Evolutionary conservation across 2,329 filamentous ascomycete genomes (phyloP).

Genomic region (Aspergillus fumigatus): DNA sequence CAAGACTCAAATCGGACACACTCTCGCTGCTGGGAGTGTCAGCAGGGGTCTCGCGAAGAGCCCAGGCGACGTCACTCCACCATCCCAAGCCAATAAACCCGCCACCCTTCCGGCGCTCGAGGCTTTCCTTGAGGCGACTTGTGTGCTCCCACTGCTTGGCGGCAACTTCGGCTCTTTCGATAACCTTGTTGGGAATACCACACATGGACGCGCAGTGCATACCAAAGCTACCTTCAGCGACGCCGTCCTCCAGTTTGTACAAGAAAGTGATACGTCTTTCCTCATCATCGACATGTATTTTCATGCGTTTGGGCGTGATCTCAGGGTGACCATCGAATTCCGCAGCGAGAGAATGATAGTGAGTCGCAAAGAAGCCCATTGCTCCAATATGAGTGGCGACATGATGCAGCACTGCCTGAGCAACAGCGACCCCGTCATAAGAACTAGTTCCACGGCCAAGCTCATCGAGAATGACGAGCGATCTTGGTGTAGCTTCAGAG

Average conservation of each 20-base stretch:
- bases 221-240: conserved; percentile 93
- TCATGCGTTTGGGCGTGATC: conserved; percentile 82
- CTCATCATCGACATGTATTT: conserved; percentile 84
- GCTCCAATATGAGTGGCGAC: conserved; percentile 90
- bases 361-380: conserved; percentile 93
- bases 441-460: conserved; percentile 90
- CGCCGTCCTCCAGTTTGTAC: conserved; percentile 88
- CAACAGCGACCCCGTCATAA: conserved; percentile 94
- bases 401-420: conserved; percentile 95
- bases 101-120: conserved; percentile 73
- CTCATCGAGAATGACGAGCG: conserved; percentile 93
- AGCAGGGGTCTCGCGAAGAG: conserved; percentile 55
- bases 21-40: conserved; percentile 29
- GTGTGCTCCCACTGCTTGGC: conserved; percentile 95
- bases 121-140: conserved; percentile 77
- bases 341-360: conserved; percentile 89
- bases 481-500: conserved; percentile 86
- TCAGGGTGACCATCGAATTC: conserved; percentile 90
- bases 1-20: conserved; percentile 48
- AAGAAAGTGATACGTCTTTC: conserved; percentile 89
- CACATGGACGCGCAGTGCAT: conserved; percentile 99
- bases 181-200: conserved; percentile 77
- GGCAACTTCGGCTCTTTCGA: conserved; percentile 81
- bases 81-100: conserved; percentile 80
- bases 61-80: conserved; percentile 78